These are phyloP conservation scores for Zhuliangozyma blackwelliae DNA, from an alignment of 1,139 yeast genomes.

Conservation along the genomic window DNA sequence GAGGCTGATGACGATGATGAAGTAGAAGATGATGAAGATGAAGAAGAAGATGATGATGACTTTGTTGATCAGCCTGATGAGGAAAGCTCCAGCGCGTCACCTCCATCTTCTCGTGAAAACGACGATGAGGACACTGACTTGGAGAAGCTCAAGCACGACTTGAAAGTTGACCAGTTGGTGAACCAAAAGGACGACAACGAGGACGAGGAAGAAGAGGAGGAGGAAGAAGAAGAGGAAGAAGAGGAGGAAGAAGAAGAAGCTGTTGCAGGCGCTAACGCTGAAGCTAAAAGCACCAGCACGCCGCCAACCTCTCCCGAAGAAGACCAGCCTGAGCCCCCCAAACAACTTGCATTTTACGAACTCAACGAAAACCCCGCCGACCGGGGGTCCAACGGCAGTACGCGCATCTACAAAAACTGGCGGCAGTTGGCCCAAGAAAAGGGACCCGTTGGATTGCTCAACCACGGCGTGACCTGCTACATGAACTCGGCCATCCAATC, in stretches of 20 bases:
- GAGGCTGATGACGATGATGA: conserved; percentile 14
- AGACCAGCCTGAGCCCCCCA: not conserved
- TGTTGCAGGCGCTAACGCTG: not conserved
- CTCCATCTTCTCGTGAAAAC: conserved; percentile 5
- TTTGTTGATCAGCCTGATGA: not conserved
- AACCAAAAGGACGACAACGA: conserved; percentile 14
- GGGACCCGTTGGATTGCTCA: conserved; percentile 72
- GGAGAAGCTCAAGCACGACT: conserved; percentile 28
- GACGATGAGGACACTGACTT: conserved; percentile 25
- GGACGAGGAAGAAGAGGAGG: conserved; percentile 15
- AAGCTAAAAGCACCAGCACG: conserved; percentile 14
- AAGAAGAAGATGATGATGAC: conserved; percentile 14
- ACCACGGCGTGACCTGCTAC: conserved; percentile 95
- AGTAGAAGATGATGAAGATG: conserved; percentile 15
- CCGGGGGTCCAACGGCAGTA: conserved; percentile 56
- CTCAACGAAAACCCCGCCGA: conserved; percentile 50
- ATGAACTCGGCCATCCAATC: conserved; percentile 95
- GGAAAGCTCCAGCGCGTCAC: not conserved
- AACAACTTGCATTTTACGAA: conserved; percentile 30
- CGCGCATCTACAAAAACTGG: conserved; percentile 61
- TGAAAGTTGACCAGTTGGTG: conserved; percentile 27
- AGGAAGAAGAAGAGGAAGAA: conserved; percentile 23
- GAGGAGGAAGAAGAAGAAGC: conserved; percentile 11
- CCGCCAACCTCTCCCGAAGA: conserved; percentile 49
- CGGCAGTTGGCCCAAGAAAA: conserved; percentile 28